Conservation (phyloP, 306 rosid genomes). For the Fragaria nilgerrensis region DNA sequence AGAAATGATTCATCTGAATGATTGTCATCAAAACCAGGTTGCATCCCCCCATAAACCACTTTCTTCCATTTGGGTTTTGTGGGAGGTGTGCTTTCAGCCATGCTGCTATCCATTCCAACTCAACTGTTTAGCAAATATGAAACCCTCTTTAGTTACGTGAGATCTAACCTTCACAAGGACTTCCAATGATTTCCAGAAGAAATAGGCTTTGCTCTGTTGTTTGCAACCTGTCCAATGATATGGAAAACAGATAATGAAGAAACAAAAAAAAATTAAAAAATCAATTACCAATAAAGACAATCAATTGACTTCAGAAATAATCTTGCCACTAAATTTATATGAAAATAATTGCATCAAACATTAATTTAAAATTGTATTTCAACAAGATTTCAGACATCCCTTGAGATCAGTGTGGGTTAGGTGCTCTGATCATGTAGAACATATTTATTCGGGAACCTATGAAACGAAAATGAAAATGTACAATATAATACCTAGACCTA, state of each 20-base stretch:
- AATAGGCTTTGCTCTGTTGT: not conserved
- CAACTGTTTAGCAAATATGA: not conserved
- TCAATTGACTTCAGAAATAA: not conserved
- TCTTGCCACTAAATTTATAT: not conserved
- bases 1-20: constrained; percentile 82
- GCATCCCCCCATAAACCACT: constrained; percentile 97
- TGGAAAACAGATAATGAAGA: not conserved
- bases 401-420: not conserved
- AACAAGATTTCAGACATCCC: not conserved
- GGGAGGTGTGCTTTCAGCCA: constrained; percentile 30
- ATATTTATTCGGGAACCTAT: not conserved
- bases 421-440: not conserved
- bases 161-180: not conserved
- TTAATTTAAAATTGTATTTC: not conserved
- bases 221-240: constrained; percentile 5
- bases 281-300: not conserved
- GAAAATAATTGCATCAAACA: not conserved
- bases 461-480: not conserved
- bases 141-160: not conserved
- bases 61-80: constrained; percentile 68
- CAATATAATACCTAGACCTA: not conserved
- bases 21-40: constrained; percentile 83
- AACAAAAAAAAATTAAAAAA: not conserved
- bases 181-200: not conserved
- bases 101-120: constrained; percentile 36